These are phyloP conservation scores for Podospora sp. DNA, from an alignment of 495 filamentous ascomycete genomes.

Conservation along the genomic window DNA sequence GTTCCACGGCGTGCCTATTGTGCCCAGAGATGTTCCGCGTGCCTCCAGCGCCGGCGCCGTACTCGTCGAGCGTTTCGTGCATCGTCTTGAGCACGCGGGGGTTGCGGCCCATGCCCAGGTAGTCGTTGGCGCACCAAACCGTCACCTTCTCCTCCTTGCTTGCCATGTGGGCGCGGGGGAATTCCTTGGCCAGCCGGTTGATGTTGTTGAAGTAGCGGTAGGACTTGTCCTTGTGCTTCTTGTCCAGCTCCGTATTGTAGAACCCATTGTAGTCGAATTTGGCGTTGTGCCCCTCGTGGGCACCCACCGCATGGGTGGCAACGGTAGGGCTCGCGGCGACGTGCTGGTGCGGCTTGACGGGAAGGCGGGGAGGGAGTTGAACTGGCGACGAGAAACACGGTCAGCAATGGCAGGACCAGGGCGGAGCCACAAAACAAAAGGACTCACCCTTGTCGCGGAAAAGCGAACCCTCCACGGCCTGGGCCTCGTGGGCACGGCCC, in stretches of 20 bases:
- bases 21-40: slow-evolving; percentile 98
- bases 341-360: slow-evolving; percentile 38
- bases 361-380: slow-evolving; percentile 42
- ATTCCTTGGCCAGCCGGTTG: slow-evolving; percentile 95
- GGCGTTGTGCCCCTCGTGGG: slow-evolving; percentile 31
- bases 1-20: slow-evolving; percentile 85
- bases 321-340: slow-evolving; percentile 25
- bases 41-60: slow-evolving; percentile 93
- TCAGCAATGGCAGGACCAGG: neutral
- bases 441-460: slow-evolving; percentile 63
- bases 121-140: slow-evolving; percentile 99
- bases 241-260: slow-evolving; percentile 85
- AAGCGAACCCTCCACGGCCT: slow-evolving; percentile 63
- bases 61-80: slow-evolving; percentile 92
- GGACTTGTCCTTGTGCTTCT: slow-evolving; percentile 99
- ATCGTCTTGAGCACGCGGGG: slow-evolving; percentile 82
- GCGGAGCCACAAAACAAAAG: neutral
- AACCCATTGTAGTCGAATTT: slow-evolving; percentile 91
- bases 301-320: slow-evolving; percentile 26
- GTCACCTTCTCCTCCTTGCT: slow-evolving; percentile 85
- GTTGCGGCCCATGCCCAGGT: slow-evolving; percentile 96
- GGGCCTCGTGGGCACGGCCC: slow-evolving; percentile 70
- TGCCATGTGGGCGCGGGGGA: slow-evolving; percentile 90
- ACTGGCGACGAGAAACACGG: slow-evolving; percentile 32
- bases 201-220: slow-evolving; percentile 99